A percentile compares a stretch with the other conserved stretches of the same genome.
Evolutionary conservation across 1,139 yeast species (phyloP).

Genomic region (Scheffersomyces cryptocercus): DNA sequence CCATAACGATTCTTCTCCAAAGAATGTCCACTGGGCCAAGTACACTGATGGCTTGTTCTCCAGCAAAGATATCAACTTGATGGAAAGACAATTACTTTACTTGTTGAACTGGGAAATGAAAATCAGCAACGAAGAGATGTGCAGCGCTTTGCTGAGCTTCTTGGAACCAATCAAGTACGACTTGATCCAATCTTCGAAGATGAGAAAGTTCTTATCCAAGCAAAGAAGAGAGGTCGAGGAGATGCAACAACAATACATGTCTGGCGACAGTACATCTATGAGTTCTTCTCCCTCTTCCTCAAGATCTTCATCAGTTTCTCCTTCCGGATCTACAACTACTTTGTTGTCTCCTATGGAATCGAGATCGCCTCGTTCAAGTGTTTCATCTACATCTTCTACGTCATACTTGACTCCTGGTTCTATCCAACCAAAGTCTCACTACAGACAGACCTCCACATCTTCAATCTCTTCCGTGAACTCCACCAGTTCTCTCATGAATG

Average conservation of each 20-base stretch:
- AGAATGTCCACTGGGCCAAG: constrained; percentile 75
- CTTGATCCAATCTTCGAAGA: constrained; percentile 42
- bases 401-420: constrained; percentile 4
- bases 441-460: constrained; percentile 31
- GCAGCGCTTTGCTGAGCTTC: constrained; percentile 48
- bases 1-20: constrained; percentile 77
- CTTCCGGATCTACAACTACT: constrained; percentile 3
- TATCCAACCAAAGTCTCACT: constrained; percentile 14
- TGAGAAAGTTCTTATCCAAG: constrained; percentile 34
- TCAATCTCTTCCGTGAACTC: constrained; percentile 18
- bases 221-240: constrained; percentile 16
- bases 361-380: constrained; percentile 1
- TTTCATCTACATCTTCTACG: constrained; percentile 1
- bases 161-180: constrained; percentile 65
- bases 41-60: constrained; percentile 73
- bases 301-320: constrained; percentile 13
- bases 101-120: constrained; percentile 71
- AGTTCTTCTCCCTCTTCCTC: constrained; percentile 9
- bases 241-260: constrained; percentile 10
- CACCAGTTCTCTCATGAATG: neutral
- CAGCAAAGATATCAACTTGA: constrained; percentile 68
- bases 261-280: constrained; percentile 2
- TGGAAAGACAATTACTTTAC: constrained; percentile 75
- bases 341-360: constrained; percentile 6
- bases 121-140: constrained; percentile 56